phyloP scores from a whole-genome alignment of 345 rosid species.

The Gossypium sturtianum region DNA sequence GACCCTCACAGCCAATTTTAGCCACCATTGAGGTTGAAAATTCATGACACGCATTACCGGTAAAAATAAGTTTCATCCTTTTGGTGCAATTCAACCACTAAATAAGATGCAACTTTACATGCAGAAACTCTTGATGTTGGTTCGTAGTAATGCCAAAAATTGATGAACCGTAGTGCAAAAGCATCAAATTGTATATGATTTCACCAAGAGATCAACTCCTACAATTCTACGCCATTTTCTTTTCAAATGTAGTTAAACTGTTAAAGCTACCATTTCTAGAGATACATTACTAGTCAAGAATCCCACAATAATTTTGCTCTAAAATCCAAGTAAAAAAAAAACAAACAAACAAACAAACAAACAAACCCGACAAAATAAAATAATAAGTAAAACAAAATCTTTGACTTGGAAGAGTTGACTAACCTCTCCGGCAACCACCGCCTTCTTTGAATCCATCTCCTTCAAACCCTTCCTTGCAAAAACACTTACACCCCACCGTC shows the following conservation, averaged over 20 bases:
- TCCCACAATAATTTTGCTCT: neutral
- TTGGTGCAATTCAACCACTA: neutral
- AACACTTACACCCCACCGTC: conserved; percentile 39
- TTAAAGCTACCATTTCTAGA: neutral
- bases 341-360: neutral
- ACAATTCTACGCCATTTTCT: neutral
- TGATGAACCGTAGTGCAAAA: neutral
- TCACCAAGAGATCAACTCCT: no score
- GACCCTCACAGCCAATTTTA: neutral
- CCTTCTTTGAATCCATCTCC: conserved; percentile 61
- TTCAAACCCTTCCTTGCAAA: conserved; percentile 39
- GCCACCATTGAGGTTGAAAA: neutral
- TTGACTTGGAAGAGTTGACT: conserved; percentile 30
- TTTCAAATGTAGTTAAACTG: neutral
- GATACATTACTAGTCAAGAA: neutral
- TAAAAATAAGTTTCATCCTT: neutral
- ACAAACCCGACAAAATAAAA: neutral
- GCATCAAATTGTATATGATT: neutral
- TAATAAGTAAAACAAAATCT: neutral
- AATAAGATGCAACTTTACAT: neutral
- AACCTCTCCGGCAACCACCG: conserved; percentile 59
- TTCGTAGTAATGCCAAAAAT: neutral
- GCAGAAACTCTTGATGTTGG: neutral
- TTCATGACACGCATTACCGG: neutral
- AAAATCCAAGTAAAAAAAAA: conserved; percentile 2